Evolutionary conservation across 129 eudicot species (phyloP).

Genomic region (Lactuca sativa): DNA sequence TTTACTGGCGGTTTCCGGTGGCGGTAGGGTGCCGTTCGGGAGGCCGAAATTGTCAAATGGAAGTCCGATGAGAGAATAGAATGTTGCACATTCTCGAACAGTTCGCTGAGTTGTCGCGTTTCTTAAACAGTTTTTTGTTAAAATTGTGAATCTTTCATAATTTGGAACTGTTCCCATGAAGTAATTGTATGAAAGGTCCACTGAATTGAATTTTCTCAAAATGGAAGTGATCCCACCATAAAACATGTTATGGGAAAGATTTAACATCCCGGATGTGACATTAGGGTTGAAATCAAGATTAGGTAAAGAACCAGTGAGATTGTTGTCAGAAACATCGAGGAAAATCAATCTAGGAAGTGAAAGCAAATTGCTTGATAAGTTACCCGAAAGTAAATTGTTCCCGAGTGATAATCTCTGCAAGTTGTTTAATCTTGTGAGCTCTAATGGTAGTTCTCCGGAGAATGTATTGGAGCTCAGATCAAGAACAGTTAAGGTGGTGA

Average conservation of each 20-base stretch:
- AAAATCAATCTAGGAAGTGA: no score
- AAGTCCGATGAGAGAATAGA: slow-evolving; percentile 47
- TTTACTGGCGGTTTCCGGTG: slow-evolving; percentile 36
- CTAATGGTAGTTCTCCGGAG: no score
- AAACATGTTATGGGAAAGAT: slow-evolving; percentile 68
- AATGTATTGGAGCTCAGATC: no score
- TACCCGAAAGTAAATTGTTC: no score
- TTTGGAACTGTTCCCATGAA: slow-evolving; percentile 70
- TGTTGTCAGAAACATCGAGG: no score
- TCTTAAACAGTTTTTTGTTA: slow-evolving; percentile 52
- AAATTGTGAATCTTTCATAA: slow-evolving; percentile 36
- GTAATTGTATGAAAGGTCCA: slow-evolving; percentile 78
- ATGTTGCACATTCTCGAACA: slow-evolving; percentile 43
- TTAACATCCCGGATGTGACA: slow-evolving; percentile 40
- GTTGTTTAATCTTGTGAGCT: no score
- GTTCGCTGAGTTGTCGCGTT: slow-evolving; percentile 45
- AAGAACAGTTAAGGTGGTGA: no score
- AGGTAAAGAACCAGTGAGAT: slow-evolving; percentile 68
- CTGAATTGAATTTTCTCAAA: slow-evolving; percentile 48
- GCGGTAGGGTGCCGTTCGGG: slow-evolving; percentile 41
- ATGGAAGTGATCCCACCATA: slow-evolving; percentile 59
- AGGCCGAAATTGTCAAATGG: slow-evolving; percentile 60
- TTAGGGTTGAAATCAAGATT: slow-evolving; percentile 35
- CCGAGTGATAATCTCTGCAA: no score
- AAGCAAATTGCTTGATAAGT: no score